Evolutionary conservation across 805 yeast genomes (phyloP), one percentile per base, ranked within the genome.

Genomic region (Komagataella pseudopastoris): DNA sequence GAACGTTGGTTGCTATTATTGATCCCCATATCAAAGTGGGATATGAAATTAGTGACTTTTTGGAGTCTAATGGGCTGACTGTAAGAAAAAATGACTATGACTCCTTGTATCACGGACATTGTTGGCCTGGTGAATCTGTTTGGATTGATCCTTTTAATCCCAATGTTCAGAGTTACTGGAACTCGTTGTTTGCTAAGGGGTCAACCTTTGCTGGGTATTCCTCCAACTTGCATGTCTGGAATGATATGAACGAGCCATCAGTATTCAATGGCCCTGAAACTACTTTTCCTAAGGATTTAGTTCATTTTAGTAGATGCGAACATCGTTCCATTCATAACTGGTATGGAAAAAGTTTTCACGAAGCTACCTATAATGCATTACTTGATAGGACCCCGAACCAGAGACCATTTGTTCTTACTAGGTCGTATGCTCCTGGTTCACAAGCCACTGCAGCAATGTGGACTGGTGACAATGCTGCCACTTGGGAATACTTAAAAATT

Each of bases 191-290:
- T 59, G 62, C 61, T 22, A 71, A 72, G 52, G 80, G 81, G 7
- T 55, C 68, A 4, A 60, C 65, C 1, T 71, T 76, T 50, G 70
- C 73, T 51, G 77, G 77, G 1, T 59, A 68, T 47, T 75, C 84
- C 7, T 70, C 76, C 12, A 93, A 93, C 60, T 65, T 88, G 48
- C 83, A 83, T 60, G 69, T 93, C 17, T 93, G 99, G 99, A 93
- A 91, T 65, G 99, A 93, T 64, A 93, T 93, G 99, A 88, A 86
- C 66, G 99, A 93, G 67, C 97, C 98, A 1, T 88, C 97, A 0
- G 84, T 93, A 4, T 93, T 93, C 63, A 79, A 83, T 58, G 99
- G 98, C 2, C 96, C 98, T 1, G 99, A 93, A 64, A 88, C 96
- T 0, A 71, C 95, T 0, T 81, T 93, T 18, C 95, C 95, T 39